phyloP scores from a whole-genome alignment of 2,329 filamentous ascomycete genomes.

The Cordyceps cicadae region DNA sequence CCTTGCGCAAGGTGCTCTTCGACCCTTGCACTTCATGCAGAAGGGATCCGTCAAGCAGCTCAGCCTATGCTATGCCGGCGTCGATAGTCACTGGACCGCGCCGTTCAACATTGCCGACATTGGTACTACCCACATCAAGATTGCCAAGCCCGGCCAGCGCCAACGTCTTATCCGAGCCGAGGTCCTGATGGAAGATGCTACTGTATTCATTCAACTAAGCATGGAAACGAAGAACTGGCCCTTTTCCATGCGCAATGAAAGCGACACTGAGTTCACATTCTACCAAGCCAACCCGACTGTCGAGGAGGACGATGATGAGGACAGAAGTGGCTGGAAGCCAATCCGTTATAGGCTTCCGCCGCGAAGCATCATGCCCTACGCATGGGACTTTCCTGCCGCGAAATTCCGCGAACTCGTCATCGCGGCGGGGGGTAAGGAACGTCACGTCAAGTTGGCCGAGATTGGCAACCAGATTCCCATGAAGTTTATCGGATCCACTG shows the following conservation, averaged over 20 bases:
- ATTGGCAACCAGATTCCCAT: conserved; percentile 94
- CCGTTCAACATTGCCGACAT: conserved; percentile 96
- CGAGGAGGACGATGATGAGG: conserved; percentile 79
- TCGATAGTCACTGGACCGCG: conserved; percentile 96
- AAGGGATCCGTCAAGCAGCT: conserved; percentile 78
- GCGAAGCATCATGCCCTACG: conserved; percentile 97
- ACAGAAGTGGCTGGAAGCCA: conserved; percentile 82
- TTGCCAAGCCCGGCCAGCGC: conserved; percentile 81
- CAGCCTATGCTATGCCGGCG: conserved; percentile 83
- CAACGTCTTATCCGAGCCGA: conserved; percentile 84
- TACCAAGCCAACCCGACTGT: conserved; percentile 90
- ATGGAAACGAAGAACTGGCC: conserved; percentile 94
- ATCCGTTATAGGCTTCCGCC: conserved; percentile 87
- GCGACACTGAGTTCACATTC: conserved; percentile 92
- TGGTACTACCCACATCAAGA: conserved; percentile 85
- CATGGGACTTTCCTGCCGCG: conserved; percentile 98
- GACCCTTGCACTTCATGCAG: conserved; percentile 84
- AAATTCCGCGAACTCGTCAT: conserved; percentile 91
- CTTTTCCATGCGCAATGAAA: conserved; percentile 97
- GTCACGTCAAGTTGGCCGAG: conserved; percentile 89
- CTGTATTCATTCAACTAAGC: conserved; percentile 85
- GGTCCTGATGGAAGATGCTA: conserved; percentile 84
- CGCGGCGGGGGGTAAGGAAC: conserved; percentile 43
- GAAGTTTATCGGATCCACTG: conserved; percentile 65
- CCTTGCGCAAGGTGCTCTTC: conserved; percentile 67